A percentile compares a stretch with the other conserved stretches of the same genome.
phyloP scores from a whole-genome alignment of 1,284 basidiomycete genomes.

The Meira miltonrushii region DNA sequence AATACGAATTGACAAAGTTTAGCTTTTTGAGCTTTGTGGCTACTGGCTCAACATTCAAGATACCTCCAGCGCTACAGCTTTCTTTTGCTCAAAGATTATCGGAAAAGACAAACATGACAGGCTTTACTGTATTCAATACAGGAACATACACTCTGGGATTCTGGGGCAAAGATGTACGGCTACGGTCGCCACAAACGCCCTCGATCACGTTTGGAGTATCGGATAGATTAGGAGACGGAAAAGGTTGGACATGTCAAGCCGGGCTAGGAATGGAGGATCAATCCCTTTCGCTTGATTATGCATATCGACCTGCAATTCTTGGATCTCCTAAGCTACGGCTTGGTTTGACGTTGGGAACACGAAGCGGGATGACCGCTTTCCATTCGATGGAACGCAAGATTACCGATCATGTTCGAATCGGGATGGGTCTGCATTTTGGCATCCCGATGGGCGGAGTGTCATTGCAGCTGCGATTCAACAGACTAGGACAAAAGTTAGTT shows the following conservation, averaged over 20 bases:
- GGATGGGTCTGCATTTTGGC: constrained; percentile 48
- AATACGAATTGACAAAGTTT: constrained; percentile 55
- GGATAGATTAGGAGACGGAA: constrained; percentile 26
- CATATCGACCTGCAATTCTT: constrained; percentile 22
- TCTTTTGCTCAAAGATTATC: constrained; percentile 55
- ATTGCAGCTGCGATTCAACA: constrained; percentile 52
- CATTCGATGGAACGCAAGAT: constrained; percentile 49
- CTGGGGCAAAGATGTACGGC: constrained; percentile 51
- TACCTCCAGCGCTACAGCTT: constrained; percentile 54
- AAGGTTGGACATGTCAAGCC: constrained; percentile 41
- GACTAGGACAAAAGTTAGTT: constrained; percentile 60
- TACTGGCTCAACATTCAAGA: constrained; percentile 31
- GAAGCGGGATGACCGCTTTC: constrained; percentile 43
- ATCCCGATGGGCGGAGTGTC: constrained; percentile 46
- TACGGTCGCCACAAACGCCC: constrained; percentile 25
- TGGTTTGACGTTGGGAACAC: constrained; percentile 50
- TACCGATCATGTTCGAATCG: constrained; percentile 50
- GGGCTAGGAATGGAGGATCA: constrained; percentile 29
- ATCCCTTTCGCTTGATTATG: constrained; percentile 53
- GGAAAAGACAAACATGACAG: constrained; percentile 30
- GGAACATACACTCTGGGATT: constrained; percentile 55
- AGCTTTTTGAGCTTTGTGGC: constrained; percentile 52
- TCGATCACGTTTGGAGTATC: constrained; percentile 40
- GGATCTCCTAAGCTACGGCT: constrained; percentile 55
- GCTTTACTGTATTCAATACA: constrained; percentile 50